phyloP scores from a whole-genome alignment of 441 rosid species.

The Erodium texanum region DNA sequence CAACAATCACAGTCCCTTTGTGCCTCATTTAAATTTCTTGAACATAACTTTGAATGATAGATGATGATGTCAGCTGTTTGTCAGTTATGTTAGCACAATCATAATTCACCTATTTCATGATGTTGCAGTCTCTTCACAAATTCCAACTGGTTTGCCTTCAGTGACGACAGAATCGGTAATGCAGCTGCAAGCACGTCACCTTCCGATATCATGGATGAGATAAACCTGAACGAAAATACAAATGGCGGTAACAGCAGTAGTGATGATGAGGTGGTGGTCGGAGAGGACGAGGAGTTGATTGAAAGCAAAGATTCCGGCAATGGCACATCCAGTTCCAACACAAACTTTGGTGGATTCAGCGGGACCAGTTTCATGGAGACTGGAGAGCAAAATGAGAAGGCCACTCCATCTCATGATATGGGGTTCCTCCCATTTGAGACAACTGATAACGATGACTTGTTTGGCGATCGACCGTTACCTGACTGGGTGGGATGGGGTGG shows the following conservation, averaged over 20 bases:
- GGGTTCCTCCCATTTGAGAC: constrained; percentile 54
- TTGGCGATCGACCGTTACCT: constrained; percentile 49
- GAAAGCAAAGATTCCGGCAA: constrained; percentile 45
- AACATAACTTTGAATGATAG: too few relatives aligned
- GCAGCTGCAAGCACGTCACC: constrained; percentile 45
- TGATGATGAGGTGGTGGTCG: constrained; percentile 92
- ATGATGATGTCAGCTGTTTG: too few relatives aligned
- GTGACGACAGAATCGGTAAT: constrained; percentile 41
- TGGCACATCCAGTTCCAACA: constrained; percentile 49
- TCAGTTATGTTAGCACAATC: constrained; percentile 15
- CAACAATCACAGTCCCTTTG: too few relatives aligned
- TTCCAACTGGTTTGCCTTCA: constrained; percentile 96
- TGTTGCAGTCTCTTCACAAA: constrained; percentile 71
- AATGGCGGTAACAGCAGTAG: constrained; percentile 63
- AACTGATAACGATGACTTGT: constrained; percentile 43
- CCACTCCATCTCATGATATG: constrained; percentile 29
- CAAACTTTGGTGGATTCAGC: constrained; percentile 19
- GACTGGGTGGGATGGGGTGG: constrained; percentile 91
- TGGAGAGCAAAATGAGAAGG: constrained; percentile 27
- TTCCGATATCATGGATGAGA: constrained; percentile 54
- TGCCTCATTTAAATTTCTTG: too few relatives aligned
- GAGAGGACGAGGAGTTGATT: constrained; percentile 68
- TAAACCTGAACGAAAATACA: constrained; percentile 51
- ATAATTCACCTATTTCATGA: constrained; percentile 21
- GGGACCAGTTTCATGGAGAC: constrained; percentile 17